These are phyloP conservation scores for Xylaria sp. DNA, from an alignment of 2,329 filamentous ascomycete species.

Conservation along the genomic window DNA sequence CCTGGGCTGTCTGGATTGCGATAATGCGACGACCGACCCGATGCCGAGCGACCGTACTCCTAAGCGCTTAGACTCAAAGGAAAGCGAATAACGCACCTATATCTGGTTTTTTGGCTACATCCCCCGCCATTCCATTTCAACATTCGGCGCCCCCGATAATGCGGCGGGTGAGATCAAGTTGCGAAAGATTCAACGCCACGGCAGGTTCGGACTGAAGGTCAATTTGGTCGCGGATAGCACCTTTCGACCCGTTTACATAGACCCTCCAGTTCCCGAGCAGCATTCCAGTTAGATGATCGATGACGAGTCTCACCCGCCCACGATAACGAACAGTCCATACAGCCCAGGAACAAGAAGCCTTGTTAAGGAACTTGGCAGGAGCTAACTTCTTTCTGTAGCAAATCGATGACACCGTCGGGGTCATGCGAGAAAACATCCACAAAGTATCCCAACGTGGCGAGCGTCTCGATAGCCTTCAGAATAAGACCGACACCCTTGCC, in stretches of 20 bases:
- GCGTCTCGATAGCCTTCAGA: constrained; percentile 52
- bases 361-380: neutral
- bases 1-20: constrained; percentile 39
- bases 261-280: neutral
- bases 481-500: constrained; percentile 84
- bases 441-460: constrained; percentile 91
- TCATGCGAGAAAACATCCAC: constrained; percentile 98
- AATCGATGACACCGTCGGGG: constrained; percentile 95
- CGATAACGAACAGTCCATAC: neutral
- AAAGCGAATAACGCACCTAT: neutral
- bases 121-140: neutral
- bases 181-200: neutral
- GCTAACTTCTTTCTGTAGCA: constrained; percentile 67
- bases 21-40: constrained; percentile 25
- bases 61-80: neutral
- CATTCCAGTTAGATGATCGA: neutral
- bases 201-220: neutral
- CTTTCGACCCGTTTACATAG: too few relatives aligned
- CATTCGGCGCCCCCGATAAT: constrained; percentile 5
- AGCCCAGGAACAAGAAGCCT: constrained; percentile 6
- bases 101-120: too few relatives aligned
- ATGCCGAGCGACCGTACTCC: constrained; percentile 9
- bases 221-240: constrained; percentile 4
- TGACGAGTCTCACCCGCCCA: neutral
- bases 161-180: constrained; percentile 8